Evolutionary conservation across 805 yeast genomes (phyloP), one percentile per base, ranked within the genome.

Genomic region (Metschnikowia arizonensis): DNA sequence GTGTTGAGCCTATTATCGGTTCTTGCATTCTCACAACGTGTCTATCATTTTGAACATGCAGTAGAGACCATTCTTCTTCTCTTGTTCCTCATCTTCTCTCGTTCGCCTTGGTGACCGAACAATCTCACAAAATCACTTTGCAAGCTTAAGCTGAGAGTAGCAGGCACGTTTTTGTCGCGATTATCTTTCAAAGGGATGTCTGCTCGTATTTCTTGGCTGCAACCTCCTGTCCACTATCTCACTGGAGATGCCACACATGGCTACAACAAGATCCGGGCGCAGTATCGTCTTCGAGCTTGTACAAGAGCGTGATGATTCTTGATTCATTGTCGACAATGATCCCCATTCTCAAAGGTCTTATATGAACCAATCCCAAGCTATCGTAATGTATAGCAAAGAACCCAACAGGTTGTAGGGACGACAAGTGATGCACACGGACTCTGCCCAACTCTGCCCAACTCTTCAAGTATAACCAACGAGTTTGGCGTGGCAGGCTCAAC

Each of bases 321-420:
- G 88, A 79, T 12, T 61, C 56, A 40, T 79, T 78, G 47, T 86
- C 89, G 14, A 85, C 91, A n/a, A 88, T 65, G 48, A 91, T 91
- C 1, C 88, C 89, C 99, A 93, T 93, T 48, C 96, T 73, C 60
- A 86, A 72, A 1, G 96, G 89, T 48, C 72, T 76, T 4, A 93
- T 83, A 55, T 85, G 84, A 0, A 91, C 79, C 40, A 75, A 71
- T 1, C 91, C 90, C 40, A 93, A 69, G 0, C 91, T 81, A 12
- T 93, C 97, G 64, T 91, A 93, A 67, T 93, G 99, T 0, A 99
- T 93, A 1, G 99, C 99, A 62, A 93, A 91, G 64, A 88, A 93
- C 0, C 98, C 98, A 38, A 91, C 66, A 18, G 95, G 82, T 58
- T 90, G 97, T 18, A 87, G 96, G 0, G 98, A 88, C 0, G 96